Evolutionary conservation across 2,329 filamentous ascomycete genomes (phyloP), one percentile per base, ranked within the genome.

Genomic region (Verticillium klebahnii): DNA sequence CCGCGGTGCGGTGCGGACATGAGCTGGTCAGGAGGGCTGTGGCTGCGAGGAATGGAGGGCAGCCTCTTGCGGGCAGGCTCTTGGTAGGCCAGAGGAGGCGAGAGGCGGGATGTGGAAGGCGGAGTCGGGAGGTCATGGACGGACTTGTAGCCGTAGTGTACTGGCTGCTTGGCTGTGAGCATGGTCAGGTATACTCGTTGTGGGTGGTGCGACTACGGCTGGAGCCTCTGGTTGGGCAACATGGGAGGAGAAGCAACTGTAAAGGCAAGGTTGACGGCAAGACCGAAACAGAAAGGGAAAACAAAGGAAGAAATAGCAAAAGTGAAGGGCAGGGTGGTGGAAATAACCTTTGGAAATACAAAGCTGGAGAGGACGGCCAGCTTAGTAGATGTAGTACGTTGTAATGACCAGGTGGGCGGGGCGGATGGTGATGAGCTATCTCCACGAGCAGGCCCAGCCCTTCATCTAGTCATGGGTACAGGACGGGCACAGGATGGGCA

Each of bases 1-100:
- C 85, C 86, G 75, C 88, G 85, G 75, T 89, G 88, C 74, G 87
- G 83, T 71, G 83, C 85, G 71, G 88, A 88, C 89, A 91, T 91
- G 45, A 52, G 45, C 74, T 83, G 79, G 69, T 74, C 74, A 64
- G 77, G 74, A 63, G 82, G 77, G 71, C 80, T 83, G 70, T 78
- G 75, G 69, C 77, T 79, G 55, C 74, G 76, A 64, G 77, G 74
- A 64, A 75, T 68, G 66, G 73, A 68, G 63, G 76, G 69, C 61
- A 75, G 65, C 63, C 74, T 66, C 68, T 80, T 81, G 66, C 78
- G 76, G 58, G 72, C 71, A 65, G 72, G 68, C 68, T 85, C 82
- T 76, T 79, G 78, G 66, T 79, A 76, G 68, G 74, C 78, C 71
- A 83, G 74, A 69, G 82, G 80, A 72, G 83, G 82, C 69, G 83